These are phyloP conservation scores for Malassezia vespertilionis DNA, from an alignment of 1,284 basidiomycete species.

Conservation along the genomic window DNA sequence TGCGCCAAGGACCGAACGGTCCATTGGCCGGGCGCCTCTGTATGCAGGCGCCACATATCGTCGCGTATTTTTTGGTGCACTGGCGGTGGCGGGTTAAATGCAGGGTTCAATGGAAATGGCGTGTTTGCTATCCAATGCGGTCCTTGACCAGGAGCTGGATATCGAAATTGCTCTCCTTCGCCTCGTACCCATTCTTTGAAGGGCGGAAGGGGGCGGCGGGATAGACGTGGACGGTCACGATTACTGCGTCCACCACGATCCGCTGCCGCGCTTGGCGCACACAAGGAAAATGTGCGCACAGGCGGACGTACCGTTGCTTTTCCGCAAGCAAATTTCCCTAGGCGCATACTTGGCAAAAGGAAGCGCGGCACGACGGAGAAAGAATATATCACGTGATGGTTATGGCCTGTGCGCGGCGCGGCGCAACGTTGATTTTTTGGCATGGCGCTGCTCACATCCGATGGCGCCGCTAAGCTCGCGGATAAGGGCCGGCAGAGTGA, in stretches of 20 bases:
- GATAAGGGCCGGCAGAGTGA: too few relatives aligned
- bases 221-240: conserved; percentile 2
- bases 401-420: too few relatives aligned
- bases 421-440: too few relatives aligned
- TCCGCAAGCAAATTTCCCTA: too few relatives aligned
- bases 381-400: too few relatives aligned
- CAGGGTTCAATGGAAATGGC: conserved; percentile 44
- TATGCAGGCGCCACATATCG: conserved; percentile 38
- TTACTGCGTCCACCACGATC: not conserved
- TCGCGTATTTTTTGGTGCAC: conserved; percentile 29
- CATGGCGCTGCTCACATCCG: too few relatives aligned
- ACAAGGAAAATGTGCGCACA: not conserved
- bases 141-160: conserved; percentile 30
- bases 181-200: conserved; percentile 34
- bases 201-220: conserved; percentile 22
- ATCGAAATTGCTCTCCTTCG: conserved; percentile 29
- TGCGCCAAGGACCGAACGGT: conserved; percentile 36
- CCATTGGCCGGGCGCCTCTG: conserved; percentile 26
- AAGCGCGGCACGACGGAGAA: too few relatives aligned
- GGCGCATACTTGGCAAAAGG: too few relatives aligned
- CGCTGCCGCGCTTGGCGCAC: not conserved
- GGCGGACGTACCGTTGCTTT: too few relatives aligned
- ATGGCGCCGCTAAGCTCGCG: too few relatives aligned
- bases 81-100: conserved; percentile 40
- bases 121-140: conserved; percentile 43